A percentile compares a stretch with the other conserved stretches of the same genome.
phyloP scores from a whole-genome alignment of 2,329 filamentous ascomycete species.

The Coniochaeta prunicola region DNA sequence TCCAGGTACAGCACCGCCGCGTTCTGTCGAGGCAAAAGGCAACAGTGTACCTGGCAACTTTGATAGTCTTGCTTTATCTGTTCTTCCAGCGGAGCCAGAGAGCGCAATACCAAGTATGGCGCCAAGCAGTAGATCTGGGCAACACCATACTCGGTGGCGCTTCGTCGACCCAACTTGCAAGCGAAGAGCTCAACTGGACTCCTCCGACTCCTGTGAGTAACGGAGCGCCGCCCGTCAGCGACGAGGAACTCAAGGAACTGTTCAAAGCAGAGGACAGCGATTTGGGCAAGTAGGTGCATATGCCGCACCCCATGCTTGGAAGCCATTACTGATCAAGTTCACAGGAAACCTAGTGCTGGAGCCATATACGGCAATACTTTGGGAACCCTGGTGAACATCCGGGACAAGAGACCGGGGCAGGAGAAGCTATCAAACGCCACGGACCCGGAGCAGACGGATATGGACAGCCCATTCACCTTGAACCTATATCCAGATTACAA shows the following conservation, averaged over 20 bases:
- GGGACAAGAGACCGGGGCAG: slow-evolving; percentile 17
- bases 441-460: slow-evolving; percentile 4
- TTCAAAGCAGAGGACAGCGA: slow-evolving; percentile 33
- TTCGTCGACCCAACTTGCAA: background rate
- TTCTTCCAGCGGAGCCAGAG: background rate
- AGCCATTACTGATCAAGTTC: slow-evolving; percentile 3
- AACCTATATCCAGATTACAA: slow-evolving; percentile 69
- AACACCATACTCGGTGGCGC: background rate
- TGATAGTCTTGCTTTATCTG: background rate
- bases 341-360: slow-evolving; percentile 39
- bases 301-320: slow-evolving; percentile 15
- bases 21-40: background rate
- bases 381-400: slow-evolving; percentile 33
- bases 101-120: background rate
- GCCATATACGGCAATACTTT: slow-evolving; percentile 52
- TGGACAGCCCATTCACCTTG: slow-evolving; percentile 49
- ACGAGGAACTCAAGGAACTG: slow-evolving; percentile 8
- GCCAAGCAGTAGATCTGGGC: background rate
- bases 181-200: background rate
- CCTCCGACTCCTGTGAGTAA: background rate
- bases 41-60: background rate
- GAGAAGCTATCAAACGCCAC: slow-evolving; percentile 25
- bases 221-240: background rate
- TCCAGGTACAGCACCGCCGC: background rate
- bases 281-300: slow-evolving; percentile 24